Base-by-base conservation (phyloP, 2,329 filamentous ascomycete species). In the Botrytis squamosa region DNA sequence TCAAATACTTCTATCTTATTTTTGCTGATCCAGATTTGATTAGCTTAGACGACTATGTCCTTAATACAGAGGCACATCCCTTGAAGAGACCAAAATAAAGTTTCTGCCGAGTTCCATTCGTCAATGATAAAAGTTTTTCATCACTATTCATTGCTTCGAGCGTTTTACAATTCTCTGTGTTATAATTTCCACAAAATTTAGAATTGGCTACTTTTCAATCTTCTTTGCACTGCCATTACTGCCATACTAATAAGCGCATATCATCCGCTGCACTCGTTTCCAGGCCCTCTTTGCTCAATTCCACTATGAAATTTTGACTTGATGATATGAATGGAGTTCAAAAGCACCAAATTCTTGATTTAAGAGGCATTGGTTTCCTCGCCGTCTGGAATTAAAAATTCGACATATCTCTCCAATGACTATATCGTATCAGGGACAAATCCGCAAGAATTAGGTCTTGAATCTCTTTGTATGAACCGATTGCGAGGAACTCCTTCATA, bases 1-100 rank as follows among this genome's bases (percentile, higher is more conserved):
- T 91, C 78, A 92, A 92, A 82, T 91, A 91, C 78, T 83, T 85
- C 33, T 91, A 89, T 80, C 77, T 91, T 75, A 86, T 87, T 4
- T 82, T 80, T 57, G 74, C 76, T 8, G 79, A 89, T 67, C 86
- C 87, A 3, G 83, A 85, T 40, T 75, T 87, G 62, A 82, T 90
- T 36, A 89, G 85, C 80, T 80, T 91, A 78, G 89, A 91, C 81
- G 85, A 90, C 9, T 91, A 85, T 82, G 88, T 91, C 57, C 79
- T 87, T 42, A 79, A 79, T 70, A 79, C 78, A 2, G 78, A 80
- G 60, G 78, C 77, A 14, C 78, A 80, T 75, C 78, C 78, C 0
- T 70, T 80, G 3, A 77, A 65, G 46, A 52, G 76, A 80, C 88
- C 66, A 46, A 69, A 40, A 18, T 71, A 57, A n/a, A 7, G 25